Percentiles rank a stretch among this genome's conserved stretches.
Evolutionary conservation across 768 basidiomycete genomes (phyloP).

Genomic region (Rhizopogon vesiculosus): DNA sequence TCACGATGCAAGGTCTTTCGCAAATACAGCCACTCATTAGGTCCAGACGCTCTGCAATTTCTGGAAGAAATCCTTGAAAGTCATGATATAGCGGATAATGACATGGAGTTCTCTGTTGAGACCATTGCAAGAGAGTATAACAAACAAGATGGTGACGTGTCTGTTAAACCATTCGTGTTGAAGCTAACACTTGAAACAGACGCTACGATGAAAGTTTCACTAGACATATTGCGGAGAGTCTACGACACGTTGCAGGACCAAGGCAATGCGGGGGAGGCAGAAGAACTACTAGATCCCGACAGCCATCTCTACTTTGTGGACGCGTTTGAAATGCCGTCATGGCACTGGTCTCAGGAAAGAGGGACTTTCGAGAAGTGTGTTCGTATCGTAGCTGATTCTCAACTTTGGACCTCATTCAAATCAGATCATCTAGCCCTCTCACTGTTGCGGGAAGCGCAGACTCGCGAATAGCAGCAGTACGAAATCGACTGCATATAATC

Average conservation of each 20-base stretch:
- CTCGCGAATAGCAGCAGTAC: conserved; percentile 70
- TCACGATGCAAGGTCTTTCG: conserved; percentile 59
- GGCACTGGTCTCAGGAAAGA: conserved; percentile 85
- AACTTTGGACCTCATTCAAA: conserved; percentile 9
- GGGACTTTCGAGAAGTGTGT: conserved; percentile 85
- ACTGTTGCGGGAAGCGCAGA: conserved; percentile 83
- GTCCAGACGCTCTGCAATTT: conserved; percentile 70
- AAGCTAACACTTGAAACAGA: conserved; percentile 36
- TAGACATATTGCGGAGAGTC: conserved; percentile 61
- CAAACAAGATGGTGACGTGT: conserved; percentile 71
- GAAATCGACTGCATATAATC: conserved; percentile 87
- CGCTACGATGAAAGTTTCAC: conserved; percentile 78
- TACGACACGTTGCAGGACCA: conserved; percentile 72
- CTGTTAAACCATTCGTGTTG: not conserved
- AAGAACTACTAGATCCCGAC: conserved; percentile 73
- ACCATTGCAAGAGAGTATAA: conserved; percentile 84
- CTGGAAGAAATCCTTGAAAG: conserved; percentile 66
- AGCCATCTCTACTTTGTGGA: conserved; percentile 80
- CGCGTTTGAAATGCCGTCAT: conserved; percentile 93
- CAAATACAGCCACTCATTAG: conserved; percentile 84
- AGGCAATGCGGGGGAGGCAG: conserved; percentile 38
- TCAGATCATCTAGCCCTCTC: conserved; percentile 47
- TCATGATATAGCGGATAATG: conserved; percentile 66
- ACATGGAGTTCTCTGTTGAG: conserved; percentile 72
- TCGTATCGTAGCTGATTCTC: not conserved